Conservation (phyloP, 352 stramenopile species). For the Pythium aristosporum region DNA sequence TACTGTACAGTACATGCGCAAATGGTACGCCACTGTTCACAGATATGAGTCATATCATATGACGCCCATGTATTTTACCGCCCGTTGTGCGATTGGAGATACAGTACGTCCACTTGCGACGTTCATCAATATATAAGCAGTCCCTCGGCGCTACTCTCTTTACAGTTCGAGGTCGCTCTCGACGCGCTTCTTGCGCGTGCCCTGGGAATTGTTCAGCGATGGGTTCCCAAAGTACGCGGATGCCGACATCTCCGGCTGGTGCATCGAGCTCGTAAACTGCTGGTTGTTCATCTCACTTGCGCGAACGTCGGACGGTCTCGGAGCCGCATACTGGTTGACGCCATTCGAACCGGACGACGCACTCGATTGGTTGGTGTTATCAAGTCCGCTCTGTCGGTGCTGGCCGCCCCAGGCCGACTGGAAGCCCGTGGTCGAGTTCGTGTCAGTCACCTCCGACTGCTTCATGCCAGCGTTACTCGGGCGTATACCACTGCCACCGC, state of each 20-base stretch:
- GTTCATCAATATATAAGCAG: constrained; percentile 1
- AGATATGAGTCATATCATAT: too few relatives aligned
- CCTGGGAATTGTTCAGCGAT: constrained; percentile 1
- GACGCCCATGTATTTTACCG: too few relatives aligned
- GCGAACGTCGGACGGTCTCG: constrained; percentile 12
- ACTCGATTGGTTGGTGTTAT: constrained; percentile 43
- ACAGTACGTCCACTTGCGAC: constrained; percentile 1
- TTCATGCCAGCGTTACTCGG: constrained; percentile 20
- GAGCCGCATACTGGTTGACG: constrained; percentile 19
- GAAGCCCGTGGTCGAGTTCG: constrained; percentile 32
- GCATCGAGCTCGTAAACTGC: constrained; percentile 31
- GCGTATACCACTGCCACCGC: constrained; percentile 1
- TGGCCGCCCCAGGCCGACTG: constrained; percentile 27
- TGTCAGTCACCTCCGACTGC: constrained; percentile 24
- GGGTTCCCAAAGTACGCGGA: constrained; percentile 11
- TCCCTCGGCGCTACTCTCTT: not conserved
- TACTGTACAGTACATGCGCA: too few relatives aligned
- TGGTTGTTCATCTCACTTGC: constrained; percentile 17
- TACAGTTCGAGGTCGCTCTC: constrained; percentile 72
- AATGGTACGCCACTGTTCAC: too few relatives aligned
- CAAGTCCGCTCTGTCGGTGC: constrained; percentile 24
- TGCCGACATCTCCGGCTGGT: constrained; percentile 18
- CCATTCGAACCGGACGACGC: constrained; percentile 28
- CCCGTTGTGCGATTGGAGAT: too few relatives aligned
- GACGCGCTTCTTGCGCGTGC: constrained; percentile 35